Base-by-base conservation (phyloP, 345 rosid genomes). In the Camelina hispida region DNA sequence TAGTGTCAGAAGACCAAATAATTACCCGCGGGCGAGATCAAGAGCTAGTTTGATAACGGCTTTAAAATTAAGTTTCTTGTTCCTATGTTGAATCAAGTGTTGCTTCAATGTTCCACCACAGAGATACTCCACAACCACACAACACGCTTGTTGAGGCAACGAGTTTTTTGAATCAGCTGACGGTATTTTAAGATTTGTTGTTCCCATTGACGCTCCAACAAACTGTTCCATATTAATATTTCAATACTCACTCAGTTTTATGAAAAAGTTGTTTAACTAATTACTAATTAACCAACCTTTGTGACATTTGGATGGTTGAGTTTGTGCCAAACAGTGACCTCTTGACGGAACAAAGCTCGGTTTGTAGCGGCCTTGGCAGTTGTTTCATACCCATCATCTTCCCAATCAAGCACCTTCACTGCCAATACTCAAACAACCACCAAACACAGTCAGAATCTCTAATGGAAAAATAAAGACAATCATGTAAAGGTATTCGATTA, bases 321-420 rank as follows among this genome's bases (percentile, higher is more conserved):
- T 85, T 92, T 92, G 68, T 95, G 88, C 99, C 99, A 95, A 72
- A 95, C 99, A 50, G 93, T 89, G 68, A 95, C 99, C 77, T 92
- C 99, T 81, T 92, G 90, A 73, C 51, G 83, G 71, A 95, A 95
- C 28, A 96, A 89, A 78, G 88, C 83, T 62, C 96, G 86, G 62
- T 86, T 62, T 62, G 91, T 81, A 66, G 91, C 88, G 40, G 85
- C 86, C 81, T 85, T 93, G 50, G 89, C 85, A 32, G 78, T 18
- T 28, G 89, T 82, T 43, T 84, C 84, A 5, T 80, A 56, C 47
- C 91, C 90, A 81, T 90, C 90, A 77, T 90, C 93, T 25, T 96
- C 98, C 98, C 97, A 93, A 74, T 93, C 88, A 81, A 93, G 83
- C 57, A 93, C 79, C 81, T 93, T 93, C 84, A 93, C 98, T 93